Conservation (phyloP, 179 eudicot species). For the Beta corolliflora region DNA sequence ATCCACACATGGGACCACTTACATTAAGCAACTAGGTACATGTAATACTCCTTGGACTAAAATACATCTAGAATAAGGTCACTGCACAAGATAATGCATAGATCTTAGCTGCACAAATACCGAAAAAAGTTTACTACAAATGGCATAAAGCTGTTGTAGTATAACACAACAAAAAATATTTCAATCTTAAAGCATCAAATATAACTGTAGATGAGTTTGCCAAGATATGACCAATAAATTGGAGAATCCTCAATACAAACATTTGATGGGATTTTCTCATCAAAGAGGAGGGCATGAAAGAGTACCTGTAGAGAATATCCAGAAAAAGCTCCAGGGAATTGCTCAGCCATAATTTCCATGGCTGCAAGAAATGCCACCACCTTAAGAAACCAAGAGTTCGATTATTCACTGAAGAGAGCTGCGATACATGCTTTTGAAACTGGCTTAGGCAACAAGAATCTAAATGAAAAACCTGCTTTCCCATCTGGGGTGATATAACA, state of each 20-base stretch:
- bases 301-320: constrained; percentile 77
- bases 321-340: constrained; percentile 92
- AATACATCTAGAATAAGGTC: neutral
- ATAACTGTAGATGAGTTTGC: neutral
- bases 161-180: neutral
- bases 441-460: neutral
- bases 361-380: constrained; percentile 97
- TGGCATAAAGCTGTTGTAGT: neutral
- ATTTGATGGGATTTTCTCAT: neutral
- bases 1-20: too few relatives aligned
- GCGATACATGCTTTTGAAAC: neutral
- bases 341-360: constrained; percentile 93
- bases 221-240: neutral
- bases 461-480: constrained; percentile 64
- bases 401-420: constrained; percentile 9
- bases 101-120: neutral
- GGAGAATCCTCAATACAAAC: constrained; percentile 5
- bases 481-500: constrained; percentile 96
- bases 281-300: neutral
- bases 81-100: neutral
- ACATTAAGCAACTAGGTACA: neutral
- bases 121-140: neutral
- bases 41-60: neutral
- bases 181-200: neutral
- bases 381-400: constrained; percentile 38